These are phyloP conservation scores for Leccinum uliginosum DNA, from an alignment of 768 basidiomycete genomes.

Conservation along the genomic window DNA sequence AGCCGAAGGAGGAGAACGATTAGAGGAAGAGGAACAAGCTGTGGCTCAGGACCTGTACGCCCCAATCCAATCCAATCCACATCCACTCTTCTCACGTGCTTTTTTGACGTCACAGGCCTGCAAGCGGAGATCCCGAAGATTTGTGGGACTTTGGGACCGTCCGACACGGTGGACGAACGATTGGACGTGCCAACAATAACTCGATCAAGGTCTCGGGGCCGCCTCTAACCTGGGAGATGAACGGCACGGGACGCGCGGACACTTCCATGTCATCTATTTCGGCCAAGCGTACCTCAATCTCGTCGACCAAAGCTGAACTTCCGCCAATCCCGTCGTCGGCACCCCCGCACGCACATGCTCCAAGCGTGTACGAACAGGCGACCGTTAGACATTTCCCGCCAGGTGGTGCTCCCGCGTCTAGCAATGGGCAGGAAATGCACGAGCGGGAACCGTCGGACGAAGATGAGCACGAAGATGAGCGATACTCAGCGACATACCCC, in stretches of 20 bases:
- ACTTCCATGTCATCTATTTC: slow-evolving; percentile 30
- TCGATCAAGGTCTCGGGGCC: slow-evolving; percentile 60
- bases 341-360: slow-evolving; percentile 31
- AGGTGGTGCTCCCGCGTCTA: slow-evolving; percentile 1
- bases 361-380: slow-evolving; percentile 51
- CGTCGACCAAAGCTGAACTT: slow-evolving; percentile 56
- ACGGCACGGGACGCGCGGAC: slow-evolving; percentile 45
- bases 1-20: slow-evolving; percentile 53
- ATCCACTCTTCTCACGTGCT: background rate
- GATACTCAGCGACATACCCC: slow-evolving; percentile 48
- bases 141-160: slow-evolving; percentile 99
- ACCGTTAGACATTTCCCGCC: slow-evolving; percentile 40
- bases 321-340: slow-evolving; percentile 49
- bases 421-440: slow-evolving; percentile 29
- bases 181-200: slow-evolving; percentile 60
- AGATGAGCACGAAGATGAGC: slow-evolving; percentile 60
- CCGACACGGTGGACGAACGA: slow-evolving; percentile 65
- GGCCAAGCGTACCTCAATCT: slow-evolving; percentile 30
- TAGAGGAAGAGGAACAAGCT: slow-evolving; percentile 41
- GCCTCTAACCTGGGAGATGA: slow-evolving; percentile 77
- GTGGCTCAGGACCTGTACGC: slow-evolving; percentile 61
- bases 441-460: slow-evolving; percentile 57
- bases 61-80: background rate
- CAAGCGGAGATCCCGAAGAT: slow-evolving; percentile 65
- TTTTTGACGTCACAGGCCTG: slow-evolving; percentile 35